These are phyloP conservation scores for Ballota nigra DNA, from an alignment of 257 asterid genomes.

Conservation along the genomic window DNA sequence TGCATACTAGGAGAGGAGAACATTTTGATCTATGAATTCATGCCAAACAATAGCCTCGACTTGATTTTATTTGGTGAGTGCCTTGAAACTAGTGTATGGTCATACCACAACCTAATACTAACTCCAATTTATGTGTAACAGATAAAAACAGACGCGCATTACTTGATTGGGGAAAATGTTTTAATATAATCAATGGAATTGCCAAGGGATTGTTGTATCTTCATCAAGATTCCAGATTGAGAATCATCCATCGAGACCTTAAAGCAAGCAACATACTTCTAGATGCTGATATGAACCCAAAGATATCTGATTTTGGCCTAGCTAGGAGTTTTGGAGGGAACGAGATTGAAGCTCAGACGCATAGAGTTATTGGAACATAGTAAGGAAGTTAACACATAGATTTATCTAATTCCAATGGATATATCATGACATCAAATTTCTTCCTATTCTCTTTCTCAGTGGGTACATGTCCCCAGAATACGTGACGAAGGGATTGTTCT, in stretches of 20 bases:
- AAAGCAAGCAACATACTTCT: too few relatives aligned
- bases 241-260: too few relatives aligned
- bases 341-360: not conserved
- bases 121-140: not conserved
- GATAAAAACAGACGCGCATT: not conserved
- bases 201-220: not conserved
- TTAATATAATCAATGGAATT: not conserved
- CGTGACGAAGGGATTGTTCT: not conserved
- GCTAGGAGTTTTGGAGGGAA: constrained; percentile 1
- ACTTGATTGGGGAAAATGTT: constrained; percentile 1
- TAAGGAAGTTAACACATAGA: not conserved
- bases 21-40: too few relatives aligned
- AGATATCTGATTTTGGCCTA: not conserved
- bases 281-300: too few relatives aligned
- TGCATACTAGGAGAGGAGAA: not conserved
- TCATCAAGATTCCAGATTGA: constrained; percentile 10
- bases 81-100: not conserved
- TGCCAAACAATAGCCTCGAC: too few relatives aligned
- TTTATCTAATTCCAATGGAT: not conserved
- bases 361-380: not conserved
- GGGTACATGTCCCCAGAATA: constrained; percentile 7
- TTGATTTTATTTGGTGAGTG: too few relatives aligned
- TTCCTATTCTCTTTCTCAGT: not conserved
- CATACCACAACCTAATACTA: not conserved
- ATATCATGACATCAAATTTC: not conserved